Evolutionary conservation across 2,329 filamentous ascomycete genomes (phyloP), one percentile per base, ranked within the genome.

Genomic region (Graphilbum fragrans): DNA sequence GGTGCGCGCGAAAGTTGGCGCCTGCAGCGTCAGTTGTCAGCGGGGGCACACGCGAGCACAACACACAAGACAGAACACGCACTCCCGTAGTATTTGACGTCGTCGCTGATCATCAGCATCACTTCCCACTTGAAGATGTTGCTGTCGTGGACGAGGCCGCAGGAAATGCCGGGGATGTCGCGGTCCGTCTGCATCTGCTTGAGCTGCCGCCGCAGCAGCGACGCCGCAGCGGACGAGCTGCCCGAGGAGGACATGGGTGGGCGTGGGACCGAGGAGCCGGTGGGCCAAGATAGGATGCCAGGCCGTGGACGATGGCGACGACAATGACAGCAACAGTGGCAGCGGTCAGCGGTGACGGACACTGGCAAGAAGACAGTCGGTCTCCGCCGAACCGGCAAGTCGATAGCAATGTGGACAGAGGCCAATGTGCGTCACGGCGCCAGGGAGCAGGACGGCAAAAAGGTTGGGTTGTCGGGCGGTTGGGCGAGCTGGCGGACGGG

Each of bases 121-220:
- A 96, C 87, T 62, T 96, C 88, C 92, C 92, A 98, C 66, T 94
- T 84, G 51, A 95, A 95, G 10, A 96, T 79, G 58, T 94, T 94
- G 63, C 67, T 82, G 59, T 83, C 84, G 54, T 81, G 79, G 40
- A 88, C 79, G 35, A 98, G 68, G 0, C 92, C 92, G 54, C 86
- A 94, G 47, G 87, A 95, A 56, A 96, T 94, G 41, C 90, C 92
- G 0, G 86, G 86, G 37, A 96, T 82, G 61, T 94, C 87, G 58
- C 87, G 90, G 59, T 86, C 81, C 20, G 74, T 78, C 63, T 94
- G 86, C 77, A 98, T 96, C 58, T 93, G 81, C 67, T 94, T 94
- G 50, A 96, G 77, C 64, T 96, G 90, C 43, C 84, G 79, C 52
- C 74, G 68, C 37, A 98, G 77, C 49, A 96, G 77, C 14, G 83